Base-by-base conservation (phyloP, 2,329 filamentous ascomycete genomes). In the Phoma sp. region DNA sequence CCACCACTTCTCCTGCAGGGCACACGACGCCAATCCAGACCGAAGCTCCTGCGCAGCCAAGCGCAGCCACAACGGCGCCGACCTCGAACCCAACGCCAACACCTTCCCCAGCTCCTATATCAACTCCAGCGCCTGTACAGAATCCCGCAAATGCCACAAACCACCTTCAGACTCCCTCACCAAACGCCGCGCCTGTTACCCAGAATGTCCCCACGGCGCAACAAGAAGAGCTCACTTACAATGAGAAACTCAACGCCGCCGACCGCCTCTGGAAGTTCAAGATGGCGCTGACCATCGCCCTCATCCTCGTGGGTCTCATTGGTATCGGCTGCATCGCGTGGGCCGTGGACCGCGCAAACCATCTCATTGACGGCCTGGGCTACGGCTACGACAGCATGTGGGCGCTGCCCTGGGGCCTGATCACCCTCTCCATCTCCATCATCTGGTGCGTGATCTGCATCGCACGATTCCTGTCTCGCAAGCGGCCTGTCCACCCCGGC, bases 221-320 rank as follows among this genome's bases (percentile, higher is more conserved):
- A 9, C 38, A 18, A 1, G 40, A 64, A 22, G 39, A 55, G 2
- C 45, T 52, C n/a, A 61, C 49, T 14, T 61, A 58, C 32, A 67
- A 64, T 52, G 54, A 66, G 25, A 61, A 66, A 36, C 66, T 73
- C 46, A 63, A 68, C 24, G 64, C 53, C 13, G 64, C 48, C 35
- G 70, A 73, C 33, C 59, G 62, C 9, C 59, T 67, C 30, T 73
- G 71, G 71, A 57, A 62, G 36, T 74, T 71, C 63, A 74, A 74
- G 51, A 37, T 65, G 14, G 58, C 51, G 2, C 48, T 74, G 23
- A 61, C 63, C 29, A 24, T 51, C 3, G 32, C 66, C 22, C 45
- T 66, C 24, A 47, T 73, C 35, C 33, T 73, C 22, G 51, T 62
- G 4, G 61, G 61, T 40, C 37, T 73, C 4, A 67, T 74, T 18